Percentiles rank a stretch among this genome's conserved stretches.
Conservation (phyloP, 2,329 filamentous ascomycete genomes). For the Davidsoniella virescens region DNA sequence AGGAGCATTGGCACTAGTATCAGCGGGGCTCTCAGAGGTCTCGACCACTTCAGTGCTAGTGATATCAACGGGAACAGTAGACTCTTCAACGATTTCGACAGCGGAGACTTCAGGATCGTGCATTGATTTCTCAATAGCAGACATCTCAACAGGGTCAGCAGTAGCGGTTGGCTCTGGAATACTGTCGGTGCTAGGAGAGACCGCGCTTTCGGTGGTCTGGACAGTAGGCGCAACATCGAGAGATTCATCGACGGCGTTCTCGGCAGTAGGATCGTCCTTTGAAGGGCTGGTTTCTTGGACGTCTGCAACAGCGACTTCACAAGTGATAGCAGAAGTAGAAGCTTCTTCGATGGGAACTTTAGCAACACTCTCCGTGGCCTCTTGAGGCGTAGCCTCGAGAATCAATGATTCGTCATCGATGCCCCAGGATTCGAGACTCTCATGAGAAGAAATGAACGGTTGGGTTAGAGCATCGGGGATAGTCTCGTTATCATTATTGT, state of each 20-base stretch:
- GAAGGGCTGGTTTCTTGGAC: background rate
- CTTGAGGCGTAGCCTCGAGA: constrained; percentile 1
- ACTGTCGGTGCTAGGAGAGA: background rate
- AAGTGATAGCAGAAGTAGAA: background rate
- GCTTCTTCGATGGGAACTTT: background rate
- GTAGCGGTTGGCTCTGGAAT: background rate
- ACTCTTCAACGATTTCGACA: background rate
- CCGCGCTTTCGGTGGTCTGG: background rate
- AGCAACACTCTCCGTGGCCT: background rate
- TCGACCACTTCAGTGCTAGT: background rate
- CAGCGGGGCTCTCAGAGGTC: background rate
- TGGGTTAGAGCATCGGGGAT: background rate
- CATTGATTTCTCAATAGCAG: background rate
- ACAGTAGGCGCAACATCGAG: constrained; percentile 2
- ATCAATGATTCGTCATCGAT: constrained; percentile 7
- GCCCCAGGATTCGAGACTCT: constrained; percentile 10
- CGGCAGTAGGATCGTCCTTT: background rate
- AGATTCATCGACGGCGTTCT: background rate
- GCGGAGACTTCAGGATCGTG: background rate
- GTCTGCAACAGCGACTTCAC: background rate
- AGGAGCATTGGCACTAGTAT: background rate
- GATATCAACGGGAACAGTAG: background rate
- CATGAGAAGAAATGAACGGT: constrained; percentile 1
- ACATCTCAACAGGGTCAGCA: background rate
- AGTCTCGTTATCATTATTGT: background rate